Conservation (phyloP, 164 flowering plant genomes). For the Taxillus chinensis region DNA sequence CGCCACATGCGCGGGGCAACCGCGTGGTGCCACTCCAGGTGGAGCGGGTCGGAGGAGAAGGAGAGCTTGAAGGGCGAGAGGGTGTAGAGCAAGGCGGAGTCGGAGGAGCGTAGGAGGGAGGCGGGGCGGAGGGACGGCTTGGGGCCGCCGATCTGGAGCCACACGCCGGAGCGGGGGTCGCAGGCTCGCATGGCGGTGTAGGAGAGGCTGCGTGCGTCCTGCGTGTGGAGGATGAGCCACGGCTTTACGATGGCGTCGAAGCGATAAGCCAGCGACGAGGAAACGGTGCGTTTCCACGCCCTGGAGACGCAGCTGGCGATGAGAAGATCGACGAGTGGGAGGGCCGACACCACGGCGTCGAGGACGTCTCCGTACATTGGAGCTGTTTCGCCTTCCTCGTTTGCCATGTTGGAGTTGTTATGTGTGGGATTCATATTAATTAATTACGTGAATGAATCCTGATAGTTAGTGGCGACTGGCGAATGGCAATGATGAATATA, state of each 20-base stretch:
- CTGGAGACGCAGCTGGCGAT: constrained; percentile 45
- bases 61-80: constrained; percentile 35
- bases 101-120: constrained; percentile 30
- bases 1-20: constrained; percentile 47
- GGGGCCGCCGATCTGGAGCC: constrained; percentile 31
- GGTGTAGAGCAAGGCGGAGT: constrained; percentile 43
- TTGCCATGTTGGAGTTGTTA: background rate
- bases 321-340: constrained; percentile 50
- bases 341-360: constrained; percentile 37
- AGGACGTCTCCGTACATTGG: constrained; percentile 51
- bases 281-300: constrained; percentile 47
- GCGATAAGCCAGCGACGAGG: constrained; percentile 27
- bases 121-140: constrained; percentile 5
- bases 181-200: constrained; percentile 28
- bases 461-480: too few species aligned
- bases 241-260: constrained; percentile 36
- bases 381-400: constrained; percentile 11
- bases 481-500: too few species aligned
- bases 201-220: constrained; percentile 21
- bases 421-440: too few species aligned
- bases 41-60: constrained; percentile 51
- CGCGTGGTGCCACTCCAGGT: constrained; percentile 35
- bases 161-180: constrained; percentile 50
- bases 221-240: constrained; percentile 61
- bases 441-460: too few species aligned